A percentile compares a stretch with the other conserved stretches of the same genome.
Evolutionary conservation across 805 yeast genomes (phyloP).

Genomic region (Nakazawaea molendinolei): DNA sequence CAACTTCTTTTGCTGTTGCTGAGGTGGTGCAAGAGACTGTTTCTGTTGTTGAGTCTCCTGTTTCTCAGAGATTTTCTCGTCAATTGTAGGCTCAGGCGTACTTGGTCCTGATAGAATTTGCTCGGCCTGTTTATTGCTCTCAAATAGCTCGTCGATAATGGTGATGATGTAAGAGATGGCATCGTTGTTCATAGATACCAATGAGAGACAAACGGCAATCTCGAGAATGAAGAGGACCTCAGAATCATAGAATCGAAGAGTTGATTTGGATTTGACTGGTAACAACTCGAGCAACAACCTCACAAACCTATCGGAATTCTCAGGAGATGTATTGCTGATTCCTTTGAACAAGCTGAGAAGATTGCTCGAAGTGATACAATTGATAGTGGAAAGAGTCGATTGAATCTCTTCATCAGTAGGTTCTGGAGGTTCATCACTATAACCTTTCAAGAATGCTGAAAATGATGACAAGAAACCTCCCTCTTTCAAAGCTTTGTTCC

Average conservation of each 20-base stretch:
- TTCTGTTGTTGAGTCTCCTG: neutral
- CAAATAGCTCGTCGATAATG: constrained; percentile 20
- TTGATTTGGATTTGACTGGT: constrained; percentile 20
- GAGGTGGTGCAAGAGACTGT: neutral
- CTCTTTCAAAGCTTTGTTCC: constrained; percentile 61
- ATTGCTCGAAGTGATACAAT: constrained; percentile 71
- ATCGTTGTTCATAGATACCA: constrained; percentile 21
- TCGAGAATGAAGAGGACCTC: constrained; percentile 27
- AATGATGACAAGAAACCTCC: constrained; percentile 82
- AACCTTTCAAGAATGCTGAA: constrained; percentile 86
- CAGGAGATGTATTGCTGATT: constrained; percentile 31
- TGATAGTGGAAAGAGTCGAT: constrained; percentile 72
- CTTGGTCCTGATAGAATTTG: neutral
- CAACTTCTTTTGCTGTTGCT: neutral
- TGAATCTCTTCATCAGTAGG: constrained; percentile 94
- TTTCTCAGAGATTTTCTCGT: neutral
- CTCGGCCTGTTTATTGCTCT: constrained; percentile 3
- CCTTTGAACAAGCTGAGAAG: constrained; percentile 49
- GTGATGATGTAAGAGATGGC: constrained; percentile 14
- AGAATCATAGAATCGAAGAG: constrained; percentile 19
- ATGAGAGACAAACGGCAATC: constrained; percentile 23
- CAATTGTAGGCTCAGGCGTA: constrained; percentile 7
- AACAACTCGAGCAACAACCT: constrained; percentile 27
- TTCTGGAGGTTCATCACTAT: constrained; percentile 78
- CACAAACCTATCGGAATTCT: constrained; percentile 29